Base-by-base conservation (phyloP, 768 basidiomycete species). In the Lactifluus echinatus region DNA sequence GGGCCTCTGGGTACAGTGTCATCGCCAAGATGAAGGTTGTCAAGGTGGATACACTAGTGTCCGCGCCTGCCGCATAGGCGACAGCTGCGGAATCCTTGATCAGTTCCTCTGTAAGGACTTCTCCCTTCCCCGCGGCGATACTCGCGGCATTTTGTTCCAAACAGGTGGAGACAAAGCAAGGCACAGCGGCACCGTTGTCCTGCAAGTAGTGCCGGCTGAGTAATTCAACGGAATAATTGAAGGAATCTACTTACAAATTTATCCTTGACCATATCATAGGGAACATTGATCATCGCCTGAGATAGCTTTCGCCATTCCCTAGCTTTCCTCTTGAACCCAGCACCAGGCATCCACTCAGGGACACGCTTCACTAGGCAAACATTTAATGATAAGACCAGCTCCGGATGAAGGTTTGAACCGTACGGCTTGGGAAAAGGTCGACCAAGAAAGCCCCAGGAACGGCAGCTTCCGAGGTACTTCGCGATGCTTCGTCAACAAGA, bases 331-430 rank as follows among this genome's bases (percentile, higher is more conserved):
- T 62, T 62, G 34, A 62, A 62, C 17, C 56, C 57, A 1, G 63
- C 67, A 34, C 65, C 67, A 2, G 67, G 67, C 53, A 68, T 57
- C 67, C 67, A 68, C 40, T 49, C 53, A 2, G 67, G 67, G 12
- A 66, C 49, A 37, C 66, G 50, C 43, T 65, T 68, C 4, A 68
- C 66, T 56, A 19, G 11, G 31, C 37, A 15, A 48, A 23, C 1
- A 14, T 8, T 12, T 56, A n/a, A 42, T 26, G 15, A 8, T 8
- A 10, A 19, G 12, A 21, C 5, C 15, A 8, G 7, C n/a, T 28
- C 7, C 12, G 12, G 31, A 51, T 29, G 37, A 14, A 28, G 52
- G 34, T n/a, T n/a, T n/a, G n/a, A 39, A 21, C 47, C 59, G 33
- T 53, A 66, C 66, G 59, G 19, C 50, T 60, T 6, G 66, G 66